Base-by-base conservation (phyloP, 2,329 filamentous ascomycete genomes). In the Nemania sp. region DNA sequence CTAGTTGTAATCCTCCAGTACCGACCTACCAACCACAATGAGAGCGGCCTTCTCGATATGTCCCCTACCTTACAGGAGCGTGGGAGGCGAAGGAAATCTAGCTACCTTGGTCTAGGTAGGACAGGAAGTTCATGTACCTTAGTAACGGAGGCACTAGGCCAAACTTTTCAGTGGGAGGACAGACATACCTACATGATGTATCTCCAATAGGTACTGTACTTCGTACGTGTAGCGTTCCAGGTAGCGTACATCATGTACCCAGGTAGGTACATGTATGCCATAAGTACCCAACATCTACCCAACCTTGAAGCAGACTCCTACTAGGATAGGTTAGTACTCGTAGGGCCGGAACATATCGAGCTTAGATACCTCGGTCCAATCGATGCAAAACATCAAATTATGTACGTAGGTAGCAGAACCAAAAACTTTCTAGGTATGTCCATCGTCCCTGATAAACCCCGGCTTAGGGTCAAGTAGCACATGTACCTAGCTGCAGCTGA, bases 311-410 rank as follows among this genome's bases (percentile, higher is more conserved):
- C n/a, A 20, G n/a, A n/a, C n/a, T n/a, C n/a, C n/a, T 9, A 17
- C 10, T 17, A 40, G n/a, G 15, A 29, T 39, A 25, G 11, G n/a
- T 29, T 48, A 25, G 37, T 53, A 17, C 35, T 5, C 11, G 35
- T 39, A 39, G 29, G 32, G 20, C 47, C 46, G 50, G 50, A 58
- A 52, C 40, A 54, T 57, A 25, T 39, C 25, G 3, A 29, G 25
- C 25, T 3, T 29, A 29, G 15, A 4, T 39, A 39, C 35, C 35
- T 60, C 45, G 34, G 47, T 52, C 49, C 57, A 56, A 49, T 55
- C 20, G 40, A 57, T 63, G 60, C 60, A 57, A 54, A 60, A 60
- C 60, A 63, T 63, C 43, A 39, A 55, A 37, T 18, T 35, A 7
- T 13, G 34, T 35, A 35, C 34, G 21, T 47, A 47, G 21, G 12